Conservation (phyloP, 129 eudicot species). For the Tanacetum coccineum region DNA sequence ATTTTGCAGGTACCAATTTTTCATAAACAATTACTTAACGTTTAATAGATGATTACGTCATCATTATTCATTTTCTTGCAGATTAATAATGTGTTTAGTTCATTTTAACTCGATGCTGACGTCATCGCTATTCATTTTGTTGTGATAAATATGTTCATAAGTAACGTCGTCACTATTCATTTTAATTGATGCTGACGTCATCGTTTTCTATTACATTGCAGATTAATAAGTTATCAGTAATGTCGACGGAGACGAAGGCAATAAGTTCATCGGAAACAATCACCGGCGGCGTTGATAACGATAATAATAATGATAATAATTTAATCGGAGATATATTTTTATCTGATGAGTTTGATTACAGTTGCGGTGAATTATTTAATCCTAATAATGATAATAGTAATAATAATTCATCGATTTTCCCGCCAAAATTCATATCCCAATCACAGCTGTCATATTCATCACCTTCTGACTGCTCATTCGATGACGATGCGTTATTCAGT, state of each 20-base stretch:
- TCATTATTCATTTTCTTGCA: too few relatives aligned
- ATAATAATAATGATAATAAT: too few relatives aligned
- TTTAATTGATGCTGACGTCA: too few relatives aligned
- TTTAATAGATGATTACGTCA: too few relatives aligned
- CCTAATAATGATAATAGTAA: conserved; percentile 8
- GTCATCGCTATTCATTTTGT: too few relatives aligned
- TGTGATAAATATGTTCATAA: too few relatives aligned
- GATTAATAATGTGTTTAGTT: too few relatives aligned
- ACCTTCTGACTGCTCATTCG: conserved; percentile 53
- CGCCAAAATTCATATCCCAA: conserved; percentile 30
- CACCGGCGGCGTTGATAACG: conserved; percentile 1
- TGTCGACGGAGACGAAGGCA: conserved; percentile 50
- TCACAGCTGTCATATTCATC: conserved; percentile 41
- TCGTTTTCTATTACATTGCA: not conserved
- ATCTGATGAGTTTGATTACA: conserved; percentile 30
- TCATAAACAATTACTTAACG: too few relatives aligned
- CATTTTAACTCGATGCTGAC: not conserved
- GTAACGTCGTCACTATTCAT: too few relatives aligned
- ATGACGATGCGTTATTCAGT: conserved; percentile 28
- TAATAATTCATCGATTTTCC: conserved; percentile 40
- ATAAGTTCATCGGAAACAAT: conserved; percentile 24
- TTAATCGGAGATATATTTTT: not conserved
- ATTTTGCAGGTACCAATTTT: not conserved
- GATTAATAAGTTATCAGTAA: conserved; percentile 18
- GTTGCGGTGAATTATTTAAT: conserved; percentile 39